These are phyloP conservation scores for Solanum neorickii DNA, from an alignment of 257 asterid species.

Conservation along the genomic window DNA sequence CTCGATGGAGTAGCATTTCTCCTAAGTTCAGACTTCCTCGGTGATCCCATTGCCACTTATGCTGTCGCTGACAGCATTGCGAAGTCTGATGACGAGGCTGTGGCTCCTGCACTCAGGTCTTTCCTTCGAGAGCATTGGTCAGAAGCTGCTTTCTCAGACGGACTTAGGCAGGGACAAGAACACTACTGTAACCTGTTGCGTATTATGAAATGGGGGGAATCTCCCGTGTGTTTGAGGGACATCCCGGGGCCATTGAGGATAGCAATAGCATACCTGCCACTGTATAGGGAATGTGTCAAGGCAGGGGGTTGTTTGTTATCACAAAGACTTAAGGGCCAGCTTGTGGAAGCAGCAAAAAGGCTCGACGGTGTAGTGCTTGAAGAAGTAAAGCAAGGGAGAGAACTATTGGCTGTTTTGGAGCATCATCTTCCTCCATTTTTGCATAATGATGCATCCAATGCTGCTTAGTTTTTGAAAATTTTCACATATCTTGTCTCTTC, in stretches of 20 bases:
- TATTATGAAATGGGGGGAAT: conserved; percentile 56
- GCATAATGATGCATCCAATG: conserved; percentile 25
- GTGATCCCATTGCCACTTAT: conserved; percentile 75
- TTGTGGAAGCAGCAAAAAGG: conserved; percentile 62
- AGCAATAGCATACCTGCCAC: conserved; percentile 77
- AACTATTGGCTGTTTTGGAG: conserved; percentile 73
- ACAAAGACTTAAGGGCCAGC: conserved; percentile 75
- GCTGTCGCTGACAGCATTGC: conserved; percentile 92
- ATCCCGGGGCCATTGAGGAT: conserved; percentile 80
- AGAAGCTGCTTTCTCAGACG: conserved; percentile 59
- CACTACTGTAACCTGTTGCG: conserved; percentile 52
- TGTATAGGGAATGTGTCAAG: conserved; percentile 80
- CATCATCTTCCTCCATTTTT: conserved; percentile 80
- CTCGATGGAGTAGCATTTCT: conserved; percentile 88
- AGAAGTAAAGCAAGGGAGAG: conserved; percentile 48
- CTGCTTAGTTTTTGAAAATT: conserved; percentile 5
- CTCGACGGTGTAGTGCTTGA: conserved; percentile 50
- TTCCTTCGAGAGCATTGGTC: conserved; percentile 84
- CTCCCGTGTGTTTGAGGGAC: conserved; percentile 63
- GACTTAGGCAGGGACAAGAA: conserved; percentile 42
- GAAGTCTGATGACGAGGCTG: conserved; percentile 55
- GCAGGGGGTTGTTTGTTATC: conserved; percentile 72
- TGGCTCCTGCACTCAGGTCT: conserved; percentile 61
- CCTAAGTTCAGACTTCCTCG: conserved; percentile 70
- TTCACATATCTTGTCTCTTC: background rate